Base-by-base conservation (phyloP, 208 protist genomes). In the Zelonia costaricensis region DNA sequence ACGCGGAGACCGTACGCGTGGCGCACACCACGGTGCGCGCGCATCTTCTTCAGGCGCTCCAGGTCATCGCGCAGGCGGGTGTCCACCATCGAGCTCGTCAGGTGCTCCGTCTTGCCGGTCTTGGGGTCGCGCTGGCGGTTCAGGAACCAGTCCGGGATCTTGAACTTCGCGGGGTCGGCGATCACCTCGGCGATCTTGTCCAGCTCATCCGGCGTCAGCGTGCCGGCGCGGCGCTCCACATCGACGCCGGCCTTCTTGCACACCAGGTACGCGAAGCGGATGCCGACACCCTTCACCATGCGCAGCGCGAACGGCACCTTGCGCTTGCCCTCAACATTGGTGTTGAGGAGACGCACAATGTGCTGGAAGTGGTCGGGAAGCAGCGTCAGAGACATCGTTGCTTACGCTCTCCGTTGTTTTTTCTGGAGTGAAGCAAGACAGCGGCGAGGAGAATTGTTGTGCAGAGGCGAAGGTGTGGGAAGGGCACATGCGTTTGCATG, bases 291-390 rank as follows among this genome's bases (percentile, higher is more conserved):
- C 89, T 98, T 99, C 84, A 99, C 98, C 77, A 94, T 88, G 71
- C 97, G 98, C 47, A 99, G 82, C 62, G 98, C 98, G 71, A 98
- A 99, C 56, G 97, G 79, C 31, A 99, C 84, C 94, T 99, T 99
- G 74, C 90, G 82, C 70, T 92, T 97, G 62, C 93, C 99, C 64
- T 99, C 97, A 74, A 99, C 82, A 91, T 99, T 99, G 62, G 99
- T 99, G 92, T 99, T 99, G 69, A 99, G 90, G 42, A 99, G 88
- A 99, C 99, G 99, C 74, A 99, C 89, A 70, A 99, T 99, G 88
- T 99, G 97, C 86, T 99, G 96, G 86, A 99, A 99, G 62, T 98
- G 69, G 0, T 94, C 88, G n/a, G 78, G 65, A 56, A 88, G 74
- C 28, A 95, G 69, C 30, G 70, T 70, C 4, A 84, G 48, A 9